These are phyloP conservation scores for Crotalaria pallida DNA, from an alignment of 306 rosid species.

Conservation along the genomic window DNA sequence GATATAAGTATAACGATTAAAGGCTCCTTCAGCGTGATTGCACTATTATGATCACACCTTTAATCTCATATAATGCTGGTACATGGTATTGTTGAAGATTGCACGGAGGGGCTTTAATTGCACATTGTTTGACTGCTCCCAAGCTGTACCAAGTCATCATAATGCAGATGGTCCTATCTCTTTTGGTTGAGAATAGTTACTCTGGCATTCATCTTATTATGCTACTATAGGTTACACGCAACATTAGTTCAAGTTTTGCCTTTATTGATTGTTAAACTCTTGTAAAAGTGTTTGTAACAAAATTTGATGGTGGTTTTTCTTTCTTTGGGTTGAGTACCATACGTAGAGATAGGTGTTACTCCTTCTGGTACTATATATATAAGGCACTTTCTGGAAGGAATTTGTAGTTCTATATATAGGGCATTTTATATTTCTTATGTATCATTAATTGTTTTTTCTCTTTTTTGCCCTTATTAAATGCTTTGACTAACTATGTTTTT, in stretches of 20 bases:
- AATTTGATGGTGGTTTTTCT: background rate
- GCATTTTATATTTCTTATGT: no score
- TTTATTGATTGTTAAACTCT: background rate
- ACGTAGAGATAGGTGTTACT: background rate
- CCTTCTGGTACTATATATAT: no score
- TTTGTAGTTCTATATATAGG: no score
- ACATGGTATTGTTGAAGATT: background rate
- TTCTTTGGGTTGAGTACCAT: constrained; percentile 8
- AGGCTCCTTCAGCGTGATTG: constrained; percentile 12
- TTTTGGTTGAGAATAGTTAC: background rate
- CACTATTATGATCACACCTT: constrained; percentile 11
- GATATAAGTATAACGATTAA: background rate
- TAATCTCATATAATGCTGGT: constrained; percentile 12
- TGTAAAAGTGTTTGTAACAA: constrained; percentile 7
- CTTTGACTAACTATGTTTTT: no score
- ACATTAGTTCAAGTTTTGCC: constrained; percentile 1
- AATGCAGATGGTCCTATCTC: background rate
- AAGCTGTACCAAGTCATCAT: background rate
- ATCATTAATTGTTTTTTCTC: no score
- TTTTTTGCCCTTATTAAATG: no score
- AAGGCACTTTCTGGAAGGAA: no score
- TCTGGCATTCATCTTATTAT: background rate
- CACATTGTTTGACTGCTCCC: constrained; percentile 10
- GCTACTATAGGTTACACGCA: background rate
- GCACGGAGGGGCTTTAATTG: constrained; percentile 13